Evolutionary conservation across 2,329 filamentous ascomycete species (phyloP).

Genomic region (Claviceps capensis): DNA sequence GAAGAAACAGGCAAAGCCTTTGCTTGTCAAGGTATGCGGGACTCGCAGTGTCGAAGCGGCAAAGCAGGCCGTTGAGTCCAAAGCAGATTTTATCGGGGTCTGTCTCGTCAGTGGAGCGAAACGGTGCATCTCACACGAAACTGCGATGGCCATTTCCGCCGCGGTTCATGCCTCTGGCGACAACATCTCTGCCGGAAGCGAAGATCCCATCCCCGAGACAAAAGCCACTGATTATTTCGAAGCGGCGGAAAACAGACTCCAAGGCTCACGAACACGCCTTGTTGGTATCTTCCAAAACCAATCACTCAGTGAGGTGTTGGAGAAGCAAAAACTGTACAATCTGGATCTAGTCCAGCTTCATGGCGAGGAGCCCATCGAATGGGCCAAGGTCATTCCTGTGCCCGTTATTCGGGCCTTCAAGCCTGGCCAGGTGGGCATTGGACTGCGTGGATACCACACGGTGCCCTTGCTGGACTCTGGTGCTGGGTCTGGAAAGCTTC

Average conservation of each 20-base stretch:
- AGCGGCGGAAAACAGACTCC: constrained; percentile 32
- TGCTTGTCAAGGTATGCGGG: constrained; percentile 90
- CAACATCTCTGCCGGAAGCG: constrained; percentile 22
- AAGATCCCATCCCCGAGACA: constrained; percentile 14
- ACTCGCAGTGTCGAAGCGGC: constrained; percentile 75
- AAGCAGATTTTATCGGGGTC: constrained; percentile 86
- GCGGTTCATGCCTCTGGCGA: constrained; percentile 56
- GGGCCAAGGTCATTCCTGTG: constrained; percentile 77
- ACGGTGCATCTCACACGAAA: constrained; percentile 65
- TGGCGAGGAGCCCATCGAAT: constrained; percentile 83
- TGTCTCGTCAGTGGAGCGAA: constrained; percentile 74
- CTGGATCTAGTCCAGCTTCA: constrained; percentile 90
- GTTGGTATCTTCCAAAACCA: constrained; percentile 95
- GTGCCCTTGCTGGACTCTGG: constrained; percentile 80
- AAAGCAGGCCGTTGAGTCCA: constrained; percentile 64
- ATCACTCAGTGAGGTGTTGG: constrained; percentile 66
- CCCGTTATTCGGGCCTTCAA: constrained; percentile 82
- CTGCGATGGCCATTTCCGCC: constrained; percentile 66
- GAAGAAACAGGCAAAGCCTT: constrained; percentile 24
- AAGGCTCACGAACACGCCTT: constrained; percentile 53
- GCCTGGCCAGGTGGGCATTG: constrained; percentile 59
- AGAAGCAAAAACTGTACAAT: constrained; percentile 59
- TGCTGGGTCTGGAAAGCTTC: constrained; percentile 63
- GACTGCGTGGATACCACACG: constrained; percentile 65
- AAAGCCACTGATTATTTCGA: constrained; percentile 57